Evolutionary conservation across 2,329 filamentous ascomycete genomes (phyloP), one percentile per base, ranked within the genome.

Genomic region (Phaeosphaeriaceae sp.): DNA sequence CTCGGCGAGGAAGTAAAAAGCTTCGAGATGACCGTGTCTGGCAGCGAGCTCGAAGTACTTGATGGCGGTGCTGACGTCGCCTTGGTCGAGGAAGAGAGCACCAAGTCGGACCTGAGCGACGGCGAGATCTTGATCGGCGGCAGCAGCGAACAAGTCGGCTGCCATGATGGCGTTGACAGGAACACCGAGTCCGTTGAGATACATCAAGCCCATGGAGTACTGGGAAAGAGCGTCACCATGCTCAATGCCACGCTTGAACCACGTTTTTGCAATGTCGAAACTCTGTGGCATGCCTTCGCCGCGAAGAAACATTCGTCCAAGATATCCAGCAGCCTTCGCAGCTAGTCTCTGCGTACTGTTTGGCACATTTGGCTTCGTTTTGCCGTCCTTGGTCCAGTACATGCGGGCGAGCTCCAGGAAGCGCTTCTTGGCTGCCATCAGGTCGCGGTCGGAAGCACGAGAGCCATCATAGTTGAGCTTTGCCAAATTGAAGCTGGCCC

Each of bases 1-100:
- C 78, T 97, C 94, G 1, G 92, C 94, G 3, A 97, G 86, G 75
- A 97, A 97, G 79, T 97, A 97, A 74, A 92, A 92, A 0, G 93
- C 91, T 77, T 97, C 93, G 61, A 97, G 91, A 72, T 93, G 91
- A 15, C 90, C 90, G 73, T 93, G 93, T 23, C 92, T 84, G 43
- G 90, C 90, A 5, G 94, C 94, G 49, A 94, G 84, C 71, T 97
- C 93, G 69, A 97, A 97, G 76, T 96, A 97, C 66, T 90, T 89
- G 59, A 89, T 91, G 2, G 94, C 94, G 0, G 89, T 89, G 5
- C 85, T 81, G n/a, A 95, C 81, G 67, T 97, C 93, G 19, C 93
- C 93, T 75, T 96, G 93, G 68, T 97, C 93, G 7, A 97, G 85
- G 75, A 96, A 95, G 1, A 97, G 83, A 11, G 89, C 88, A 1